A percentile compares a stretch with the other conserved stretches of the same genome.
Conservation (phyloP, 1,284 basidiomycete species). For the Exobasidium cylindrosporum region DNA sequence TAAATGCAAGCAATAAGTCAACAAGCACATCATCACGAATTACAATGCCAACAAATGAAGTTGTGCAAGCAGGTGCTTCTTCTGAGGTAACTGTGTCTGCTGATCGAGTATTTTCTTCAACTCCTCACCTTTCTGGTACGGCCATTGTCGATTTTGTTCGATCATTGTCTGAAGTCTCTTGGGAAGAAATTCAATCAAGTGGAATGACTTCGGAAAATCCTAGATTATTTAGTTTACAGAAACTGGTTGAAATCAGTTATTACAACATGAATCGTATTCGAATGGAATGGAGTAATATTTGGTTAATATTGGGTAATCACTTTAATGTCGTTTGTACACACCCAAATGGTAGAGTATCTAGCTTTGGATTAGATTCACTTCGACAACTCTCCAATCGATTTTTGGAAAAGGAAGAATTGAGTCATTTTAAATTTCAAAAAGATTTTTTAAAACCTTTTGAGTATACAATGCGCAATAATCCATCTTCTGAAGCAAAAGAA, state of each 20-base stretch:
- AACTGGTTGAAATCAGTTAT: constrained; percentile 98
- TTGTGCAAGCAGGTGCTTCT: constrained; percentile 93
- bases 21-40: constrained; percentile 18
- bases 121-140: constrained; percentile 86
- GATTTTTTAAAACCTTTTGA: constrained; percentile 98
- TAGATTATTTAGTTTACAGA: constrained; percentile 93
- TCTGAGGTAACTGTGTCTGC: constrained; percentile 97
- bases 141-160: constrained; percentile 98
- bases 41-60: constrained; percentile 75
- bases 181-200: constrained; percentile 98
- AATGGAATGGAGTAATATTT: constrained; percentile 96
- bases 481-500: constrained; percentile 90
- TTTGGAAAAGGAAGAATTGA: constrained; percentile 94
- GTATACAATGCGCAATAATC: constrained; percentile 94
- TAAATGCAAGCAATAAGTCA: constrained; percentile 14
- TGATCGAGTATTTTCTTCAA: constrained; percentile 97
- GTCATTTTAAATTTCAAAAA: constrained; percentile 99
- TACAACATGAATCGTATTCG: constrained; percentile 99
- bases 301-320: constrained; percentile 96
- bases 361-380: constrained; percentile 96
- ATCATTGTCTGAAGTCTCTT: constrained; percentile 92
- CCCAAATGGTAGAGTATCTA: constrained; percentile 91
- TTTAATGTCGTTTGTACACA: constrained; percentile 99
- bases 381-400: constrained; percentile 98
- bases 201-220: constrained; percentile 76